Conservation (phyloP, 306 rosid species). For the Canavalia ensiformis region DNA sequence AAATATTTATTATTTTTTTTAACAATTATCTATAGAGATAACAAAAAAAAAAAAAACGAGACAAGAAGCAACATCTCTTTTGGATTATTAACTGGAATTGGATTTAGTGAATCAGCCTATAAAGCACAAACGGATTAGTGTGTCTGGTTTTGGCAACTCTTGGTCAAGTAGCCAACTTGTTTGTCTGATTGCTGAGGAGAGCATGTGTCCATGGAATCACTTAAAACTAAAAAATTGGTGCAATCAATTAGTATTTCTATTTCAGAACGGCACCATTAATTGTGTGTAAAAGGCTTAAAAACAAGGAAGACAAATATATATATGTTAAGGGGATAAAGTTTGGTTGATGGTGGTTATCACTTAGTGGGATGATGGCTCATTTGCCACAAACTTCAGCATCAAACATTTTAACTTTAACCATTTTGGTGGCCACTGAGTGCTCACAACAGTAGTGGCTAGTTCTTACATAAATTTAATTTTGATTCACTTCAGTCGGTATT, state of each 20-base stretch:
- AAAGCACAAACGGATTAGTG: slow-evolving; percentile 24
- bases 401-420: slow-evolving; percentile 10
- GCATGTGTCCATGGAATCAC: slow-evolving; percentile 32
- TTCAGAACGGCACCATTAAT: slow-evolving; percentile 29
- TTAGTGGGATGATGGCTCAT: slow-evolving; percentile 48
- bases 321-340: slow-evolving; percentile 46
- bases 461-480: not conserved
- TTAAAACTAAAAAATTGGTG: slow-evolving; percentile 28
- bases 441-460: not conserved
- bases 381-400: slow-evolving; percentile 60
- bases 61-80: not conserved
- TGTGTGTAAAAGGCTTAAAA: slow-evolving; percentile 22
- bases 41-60: not conserved
- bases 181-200: slow-evolving; percentile 40
- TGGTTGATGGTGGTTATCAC: slow-evolving; percentile 53
- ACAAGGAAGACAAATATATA: slow-evolving; percentile 31
- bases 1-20: too few relatives aligned
- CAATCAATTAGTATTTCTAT: slow-evolving; percentile 12
- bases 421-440: slow-evolving; percentile 31
- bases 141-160: slow-evolving; percentile 45
- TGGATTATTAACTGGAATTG: slow-evolving; percentile 8
- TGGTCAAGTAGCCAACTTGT: slow-evolving; percentile 20
- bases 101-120: not conserved
- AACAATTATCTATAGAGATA: too few relatives aligned
- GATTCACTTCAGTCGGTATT: not conserved